Percentiles rank a stretch among this genome's conserved stretches.
phyloP scores from a whole-genome alignment of 345 rosid species.

The Sisymbrium irio region DNA sequence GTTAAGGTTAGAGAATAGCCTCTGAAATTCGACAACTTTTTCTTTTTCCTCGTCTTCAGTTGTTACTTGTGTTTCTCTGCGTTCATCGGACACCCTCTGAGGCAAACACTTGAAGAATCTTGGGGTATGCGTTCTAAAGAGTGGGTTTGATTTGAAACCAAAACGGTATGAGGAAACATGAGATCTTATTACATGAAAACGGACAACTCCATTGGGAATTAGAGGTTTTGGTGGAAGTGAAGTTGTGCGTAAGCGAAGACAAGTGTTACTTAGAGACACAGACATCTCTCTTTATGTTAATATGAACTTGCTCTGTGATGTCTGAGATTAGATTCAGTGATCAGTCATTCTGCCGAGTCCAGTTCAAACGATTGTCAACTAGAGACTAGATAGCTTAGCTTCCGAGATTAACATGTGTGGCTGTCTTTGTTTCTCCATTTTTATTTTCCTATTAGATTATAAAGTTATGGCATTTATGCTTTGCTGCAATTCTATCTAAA shows the following conservation, averaged over 20 bases:
- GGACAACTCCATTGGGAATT: neutral
- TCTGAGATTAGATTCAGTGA: constrained; percentile 21
- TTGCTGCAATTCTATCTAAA: neutral
- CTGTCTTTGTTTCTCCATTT: constrained; percentile 14
- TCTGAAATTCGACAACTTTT: constrained; percentile 45
- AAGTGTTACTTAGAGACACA: constrained; percentile 14
- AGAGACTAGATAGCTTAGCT: constrained; percentile 12
- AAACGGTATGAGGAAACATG: neutral
- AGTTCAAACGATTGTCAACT: constrained; percentile 15
- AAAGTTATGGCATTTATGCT: neutral
- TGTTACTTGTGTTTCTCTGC: constrained; percentile 24
- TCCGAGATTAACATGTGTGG: constrained; percentile 31
- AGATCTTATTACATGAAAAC: constrained; percentile 1
- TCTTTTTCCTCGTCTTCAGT: constrained; percentile 21
- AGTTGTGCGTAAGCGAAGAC: constrained; percentile 13
- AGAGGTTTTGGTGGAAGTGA: constrained; percentile 8
- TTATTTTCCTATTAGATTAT: neutral
- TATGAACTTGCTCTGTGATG: neutral
- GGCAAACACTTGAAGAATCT: constrained; percentile 44
- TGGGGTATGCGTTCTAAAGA: constrained; percentile 7
- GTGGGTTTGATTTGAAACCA: constrained; percentile 10
- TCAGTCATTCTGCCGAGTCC: constrained; percentile 23
- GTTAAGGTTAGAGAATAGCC: constrained; percentile 88
- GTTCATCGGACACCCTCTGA: constrained; percentile 38
- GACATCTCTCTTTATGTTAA: constrained; percentile 25